A percentile compares a stretch with the other conserved stretches of the same genome.
These are phyloP conservation scores for Striga asiatica DNA, from an alignment of 257 asterid species.

Conservation along the genomic window DNA sequence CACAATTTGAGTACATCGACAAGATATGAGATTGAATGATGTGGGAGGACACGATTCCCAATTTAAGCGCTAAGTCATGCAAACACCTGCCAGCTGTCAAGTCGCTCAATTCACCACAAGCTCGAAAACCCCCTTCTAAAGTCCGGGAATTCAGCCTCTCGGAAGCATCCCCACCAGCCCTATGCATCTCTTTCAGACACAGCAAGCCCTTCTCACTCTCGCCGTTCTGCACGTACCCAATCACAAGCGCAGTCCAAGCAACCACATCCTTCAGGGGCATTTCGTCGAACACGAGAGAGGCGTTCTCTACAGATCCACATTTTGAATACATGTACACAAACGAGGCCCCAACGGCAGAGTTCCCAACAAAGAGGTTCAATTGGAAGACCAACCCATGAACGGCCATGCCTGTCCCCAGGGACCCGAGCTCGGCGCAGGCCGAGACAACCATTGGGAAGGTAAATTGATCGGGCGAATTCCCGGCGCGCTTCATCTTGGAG, in stretches of 20 bases:
- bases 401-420: slow-evolving; percentile 28
- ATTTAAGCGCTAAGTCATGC: slow-evolving; percentile 55
- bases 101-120: slow-evolving; percentile 45
- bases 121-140: slow-evolving; percentile 62
- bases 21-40: slow-evolving; percentile 44
- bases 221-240: slow-evolving; percentile 47
- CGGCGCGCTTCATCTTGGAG: slow-evolving; percentile 32
- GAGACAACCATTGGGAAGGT: slow-evolving; percentile 54
- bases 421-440: slow-evolving; percentile 47
- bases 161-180: slow-evolving; percentile 25
- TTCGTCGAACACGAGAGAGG: slow-evolving; percentile 38
- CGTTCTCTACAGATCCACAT: slow-evolving; percentile 32
- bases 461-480: slow-evolving; percentile 35
- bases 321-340: slow-evolving; percentile 60
- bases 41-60: no score
- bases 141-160: slow-evolving; percentile 59
- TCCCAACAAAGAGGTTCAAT: slow-evolving; percentile 35
- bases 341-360: slow-evolving; percentile 56
- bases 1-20: slow-evolving; percentile 66
- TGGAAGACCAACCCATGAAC: slow-evolving; percentile 50
- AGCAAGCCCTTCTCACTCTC: slow-evolving; percentile 33
- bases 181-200: slow-evolving; percentile 40
- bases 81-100: slow-evolving; percentile 56
- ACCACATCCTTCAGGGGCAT: slow-evolving; percentile 41
- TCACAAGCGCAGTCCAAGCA: slow-evolving; percentile 57